These are phyloP conservation scores for Vicia villosa DNA, from an alignment of 306 rosid species.

Conservation along the genomic window DNA sequence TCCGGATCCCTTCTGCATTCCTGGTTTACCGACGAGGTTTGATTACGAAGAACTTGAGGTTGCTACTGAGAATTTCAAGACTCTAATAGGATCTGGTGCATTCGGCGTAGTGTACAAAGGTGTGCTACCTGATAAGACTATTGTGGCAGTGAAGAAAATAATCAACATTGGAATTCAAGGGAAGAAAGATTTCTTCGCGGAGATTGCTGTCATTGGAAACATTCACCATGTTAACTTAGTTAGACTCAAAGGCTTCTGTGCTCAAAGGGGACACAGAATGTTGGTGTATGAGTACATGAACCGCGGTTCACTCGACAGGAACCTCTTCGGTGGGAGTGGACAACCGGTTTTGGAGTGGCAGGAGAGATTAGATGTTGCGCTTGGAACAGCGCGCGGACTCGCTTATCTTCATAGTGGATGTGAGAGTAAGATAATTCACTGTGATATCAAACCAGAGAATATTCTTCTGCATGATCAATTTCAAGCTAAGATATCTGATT, in stretches of 20 bases:
- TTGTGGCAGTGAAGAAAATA: conserved; percentile 91
- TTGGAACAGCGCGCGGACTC: conserved; percentile 90
- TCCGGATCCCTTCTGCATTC: conserved; percentile 67
- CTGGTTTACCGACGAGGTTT: conserved; percentile 90
- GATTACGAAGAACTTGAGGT: conserved; percentile 66
- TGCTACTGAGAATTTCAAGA: conserved; percentile 76
- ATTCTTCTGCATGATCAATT: conserved; percentile 76
- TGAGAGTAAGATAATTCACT: conserved; percentile 81
- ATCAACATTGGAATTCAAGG: conserved; percentile 75
- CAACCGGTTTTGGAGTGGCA: conserved; percentile 82
- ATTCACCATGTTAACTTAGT: conserved; percentile 86
- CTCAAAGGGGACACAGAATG: conserved; percentile 72
- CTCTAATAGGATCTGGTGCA: conserved; percentile 84
- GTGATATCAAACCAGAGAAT: conserved; percentile 93
- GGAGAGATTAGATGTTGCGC: conserved; percentile 76
- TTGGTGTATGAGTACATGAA: conserved; percentile 90
- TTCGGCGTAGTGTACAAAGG: conserved; percentile 88
- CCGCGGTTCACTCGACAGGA: conserved; percentile 79
- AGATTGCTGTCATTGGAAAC: conserved; percentile 86
- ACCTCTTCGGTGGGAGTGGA: conserved; percentile 67
- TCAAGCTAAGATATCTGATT: conserved; percentile 87
- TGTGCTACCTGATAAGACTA: conserved; percentile 61
- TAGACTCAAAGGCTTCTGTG: conserved; percentile 81
- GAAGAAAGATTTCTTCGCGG: conserved; percentile 85
- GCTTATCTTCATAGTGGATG: conserved; percentile 87